These are phyloP conservation scores for Acacia melanoxylon DNA, from an alignment of 306 rosid genomes.

Conservation along the genomic window DNA sequence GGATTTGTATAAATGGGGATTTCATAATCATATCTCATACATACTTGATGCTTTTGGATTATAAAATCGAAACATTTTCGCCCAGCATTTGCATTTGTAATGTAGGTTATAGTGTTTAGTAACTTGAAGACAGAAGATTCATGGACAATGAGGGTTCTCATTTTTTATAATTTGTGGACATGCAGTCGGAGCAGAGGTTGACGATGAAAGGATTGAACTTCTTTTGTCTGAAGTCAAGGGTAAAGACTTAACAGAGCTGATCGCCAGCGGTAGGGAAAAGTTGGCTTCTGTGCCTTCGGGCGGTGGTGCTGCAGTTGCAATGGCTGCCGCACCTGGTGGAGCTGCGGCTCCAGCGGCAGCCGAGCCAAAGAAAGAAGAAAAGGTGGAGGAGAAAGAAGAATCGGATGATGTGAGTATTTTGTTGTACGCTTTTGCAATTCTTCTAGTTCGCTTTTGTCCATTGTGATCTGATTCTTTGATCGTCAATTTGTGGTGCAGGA, in stretches of 20 bases:
- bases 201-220: slow-evolving; percentile 48
- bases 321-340: slow-evolving; percentile 35
- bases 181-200: slow-evolving; percentile 75
- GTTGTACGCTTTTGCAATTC: background rate
- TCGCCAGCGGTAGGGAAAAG: slow-evolving; percentile 72
- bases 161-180: background rate
- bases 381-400: slow-evolving; percentile 78
- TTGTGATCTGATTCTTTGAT: slow-evolving; percentile 13
- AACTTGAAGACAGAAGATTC: background rate
- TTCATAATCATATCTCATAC: background rate
- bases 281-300: slow-evolving; percentile 78
- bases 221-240: slow-evolving; percentile 67
- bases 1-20: background rate
- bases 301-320: slow-evolving; percentile 51
- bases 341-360: slow-evolving; percentile 59
- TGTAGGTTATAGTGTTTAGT: background rate
- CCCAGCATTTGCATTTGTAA: background rate
- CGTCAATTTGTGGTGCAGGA: slow-evolving; percentile 57
- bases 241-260: slow-evolving; percentile 65
- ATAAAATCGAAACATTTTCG: background rate
- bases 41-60: background rate
- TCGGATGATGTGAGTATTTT: slow-evolving; percentile 67
- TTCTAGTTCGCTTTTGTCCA: background rate
- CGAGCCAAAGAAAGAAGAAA: slow-evolving; percentile 77
- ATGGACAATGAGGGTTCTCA: background rate